Conservation (phyloP, 2,329 filamentous ascomycete genomes). For the Epichloe elymi region DNA sequence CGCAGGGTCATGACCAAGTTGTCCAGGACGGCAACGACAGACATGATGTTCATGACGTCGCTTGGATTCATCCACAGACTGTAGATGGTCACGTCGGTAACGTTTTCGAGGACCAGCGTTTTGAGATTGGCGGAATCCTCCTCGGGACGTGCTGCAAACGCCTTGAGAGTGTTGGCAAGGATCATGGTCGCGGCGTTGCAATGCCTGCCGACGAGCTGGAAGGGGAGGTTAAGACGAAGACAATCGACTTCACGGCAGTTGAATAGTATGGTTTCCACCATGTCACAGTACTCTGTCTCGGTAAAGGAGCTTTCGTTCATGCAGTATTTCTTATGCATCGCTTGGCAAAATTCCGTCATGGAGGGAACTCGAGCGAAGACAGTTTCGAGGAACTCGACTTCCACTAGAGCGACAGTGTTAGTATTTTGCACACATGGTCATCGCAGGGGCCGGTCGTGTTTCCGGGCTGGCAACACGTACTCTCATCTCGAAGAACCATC, state of each 20-base stretch:
- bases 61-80: constrained; percentile 37
- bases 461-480: constrained; percentile 19
- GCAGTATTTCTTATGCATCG: constrained; percentile 31
- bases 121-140: constrained; percentile 29
- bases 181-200: constrained; percentile 35
- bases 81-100: constrained; percentile 34
- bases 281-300: constrained; percentile 30
- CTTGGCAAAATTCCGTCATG: constrained; percentile 31
- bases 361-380: constrained; percentile 32
- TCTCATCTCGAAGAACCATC: constrained; percentile 38
- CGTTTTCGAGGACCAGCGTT: constrained; percentile 35
- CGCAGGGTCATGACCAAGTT: constrained; percentile 34
- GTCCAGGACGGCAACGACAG: constrained; percentile 26
- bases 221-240: constrained; percentile 37
- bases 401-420: constrained; percentile 23
- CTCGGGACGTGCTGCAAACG: constrained; percentile 30
- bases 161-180: constrained; percentile 38
- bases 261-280: constrained; percentile 29
- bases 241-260: constrained; percentile 30
- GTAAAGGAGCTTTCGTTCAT: constrained; percentile 36
- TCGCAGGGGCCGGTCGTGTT: no score
- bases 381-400: constrained; percentile 33
- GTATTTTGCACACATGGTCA: not conserved
- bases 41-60: constrained; percentile 36
- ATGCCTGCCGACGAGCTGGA: constrained; percentile 33